Conservation (phyloP, 1,284 basidiomycete genomes). For the Afroboletus lepidellus region DNA sequence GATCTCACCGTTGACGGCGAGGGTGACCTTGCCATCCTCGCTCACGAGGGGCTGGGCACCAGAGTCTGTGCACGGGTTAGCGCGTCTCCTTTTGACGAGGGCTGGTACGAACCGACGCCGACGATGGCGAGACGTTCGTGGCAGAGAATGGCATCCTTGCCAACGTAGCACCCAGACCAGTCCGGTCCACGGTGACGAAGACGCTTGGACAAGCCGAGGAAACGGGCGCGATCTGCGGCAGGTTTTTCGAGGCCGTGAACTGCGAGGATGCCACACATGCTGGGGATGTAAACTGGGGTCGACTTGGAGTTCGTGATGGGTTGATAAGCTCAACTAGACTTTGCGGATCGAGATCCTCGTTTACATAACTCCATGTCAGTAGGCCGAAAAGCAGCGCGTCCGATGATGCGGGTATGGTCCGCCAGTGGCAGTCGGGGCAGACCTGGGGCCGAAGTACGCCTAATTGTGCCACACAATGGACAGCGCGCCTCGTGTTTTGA, state of each 20-base stretch:
- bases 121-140: conserved; percentile 96
- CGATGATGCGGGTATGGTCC: too few relatives aligned
- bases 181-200: conserved; percentile 93
- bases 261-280: conserved; percentile 90
- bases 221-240: conserved; percentile 62
- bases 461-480: too few relatives aligned
- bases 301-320: too few relatives aligned
- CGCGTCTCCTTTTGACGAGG: not conserved
- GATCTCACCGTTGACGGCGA: conserved; percentile 98
- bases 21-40: conserved; percentile 81
- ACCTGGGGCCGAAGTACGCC: too few relatives aligned
- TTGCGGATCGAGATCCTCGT: too few relatives aligned
- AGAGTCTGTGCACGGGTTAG: conserved; percentile 63
- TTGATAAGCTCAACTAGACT: too few relatives aligned
- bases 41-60: conserved; percentile 95
- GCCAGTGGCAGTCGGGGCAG: too few relatives aligned
- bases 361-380: too few relatives aligned
- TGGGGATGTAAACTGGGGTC: not conserved
- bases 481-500: too few relatives aligned
- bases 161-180: conserved; percentile 93
- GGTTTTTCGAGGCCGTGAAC: conserved; percentile 79
- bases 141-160: conserved; percentile 76
- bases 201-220: conserved; percentile 84
- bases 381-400: too few relatives aligned
- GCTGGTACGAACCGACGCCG: conserved; percentile 79